Evolutionary conservation across 2,329 filamentous ascomycete genomes (phyloP).

Genomic region (Grosmannia clavigera): DNA sequence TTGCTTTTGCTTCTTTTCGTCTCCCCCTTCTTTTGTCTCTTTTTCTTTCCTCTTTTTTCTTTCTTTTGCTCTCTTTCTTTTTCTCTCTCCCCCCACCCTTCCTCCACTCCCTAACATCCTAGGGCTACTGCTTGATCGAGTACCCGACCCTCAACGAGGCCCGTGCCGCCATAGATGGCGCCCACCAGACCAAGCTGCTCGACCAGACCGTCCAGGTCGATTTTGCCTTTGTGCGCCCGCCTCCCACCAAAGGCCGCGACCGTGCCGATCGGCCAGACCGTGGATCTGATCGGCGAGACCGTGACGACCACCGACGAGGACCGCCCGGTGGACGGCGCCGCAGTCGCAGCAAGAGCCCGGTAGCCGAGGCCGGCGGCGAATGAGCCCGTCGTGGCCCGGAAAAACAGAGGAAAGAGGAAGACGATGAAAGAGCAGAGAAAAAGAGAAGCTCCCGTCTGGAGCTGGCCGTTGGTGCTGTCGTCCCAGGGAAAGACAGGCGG

Average conservation of each 20-base stretch:
- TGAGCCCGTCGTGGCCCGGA: not conserved
- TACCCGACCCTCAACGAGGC: constrained; percentile 70
- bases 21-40: not conserved
- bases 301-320: constrained; percentile 4
- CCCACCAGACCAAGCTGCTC: constrained; percentile 64
- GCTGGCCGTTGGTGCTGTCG: not conserved
- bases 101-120: not conserved
- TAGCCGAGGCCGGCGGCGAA: constrained; percentile 17
- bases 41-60: not conserved
- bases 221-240: constrained; percentile 75
- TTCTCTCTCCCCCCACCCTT: no score
- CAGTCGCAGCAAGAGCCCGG: constrained; percentile 35
- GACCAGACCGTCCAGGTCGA: constrained; percentile 74
- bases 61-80: not conserved
- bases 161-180: constrained; percentile 67
- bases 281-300: constrained; percentile 1
- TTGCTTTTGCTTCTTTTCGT: no score
- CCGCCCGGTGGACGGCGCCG: constrained; percentile 24
- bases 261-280: constrained; percentile 2
- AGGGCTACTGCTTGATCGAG: constrained; percentile 81
- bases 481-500: not conserved
- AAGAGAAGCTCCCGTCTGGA: not conserved
- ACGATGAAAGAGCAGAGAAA: not conserved
- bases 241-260: constrained; percentile 40
- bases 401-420: no score